Conservation (phyloP, 2,329 filamentous ascomycete species). For the Fusarium sp. region DNA sequence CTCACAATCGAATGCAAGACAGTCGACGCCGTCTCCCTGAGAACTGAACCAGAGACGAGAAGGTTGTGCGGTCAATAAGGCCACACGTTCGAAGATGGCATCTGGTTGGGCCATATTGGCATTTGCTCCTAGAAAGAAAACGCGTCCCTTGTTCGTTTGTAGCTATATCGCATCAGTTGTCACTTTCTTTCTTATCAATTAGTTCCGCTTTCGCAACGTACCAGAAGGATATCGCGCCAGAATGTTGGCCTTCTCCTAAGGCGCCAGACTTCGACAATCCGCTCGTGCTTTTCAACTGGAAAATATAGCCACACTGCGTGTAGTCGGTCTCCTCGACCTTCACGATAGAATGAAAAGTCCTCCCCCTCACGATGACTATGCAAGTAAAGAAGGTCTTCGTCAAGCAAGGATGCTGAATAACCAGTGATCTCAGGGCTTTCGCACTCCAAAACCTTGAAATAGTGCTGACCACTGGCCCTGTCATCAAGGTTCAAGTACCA, state of each 20-base stretch:
- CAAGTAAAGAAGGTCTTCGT: slow-evolving; percentile 5
- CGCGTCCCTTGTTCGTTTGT: slow-evolving; percentile 8
- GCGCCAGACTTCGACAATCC: slow-evolving; percentile 11
- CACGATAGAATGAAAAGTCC: background rate
- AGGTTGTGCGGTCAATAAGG: background rate
- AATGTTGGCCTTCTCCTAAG: background rate
- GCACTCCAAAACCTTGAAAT: slow-evolving; percentile 1
- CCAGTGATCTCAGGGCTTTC: background rate
- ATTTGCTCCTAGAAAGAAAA: slow-evolving; percentile 7
- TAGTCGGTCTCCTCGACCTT: background rate
- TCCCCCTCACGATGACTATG: background rate
- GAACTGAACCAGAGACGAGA: slow-evolving; percentile 9
- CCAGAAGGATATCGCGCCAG: slow-evolving; percentile 10
- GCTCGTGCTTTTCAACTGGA: background rate
- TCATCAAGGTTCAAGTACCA: slow-evolving; percentile 4
- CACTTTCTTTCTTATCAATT: too few relatives aligned
- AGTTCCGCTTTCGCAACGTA: too few relatives aligned
- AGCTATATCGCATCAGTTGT: background rate
- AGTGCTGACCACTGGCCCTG: background rate
- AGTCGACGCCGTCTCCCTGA: background rate
- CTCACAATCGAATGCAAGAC: slow-evolving; percentile 5
- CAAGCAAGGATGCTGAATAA: slow-evolving; percentile 11
- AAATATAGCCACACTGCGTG: slow-evolving; percentile 15
- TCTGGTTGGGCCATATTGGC: background rate
- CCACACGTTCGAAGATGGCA: background rate